Base-by-base conservation (phyloP, 768 basidiomycete species). In the Dendrothele bispora region DNA sequence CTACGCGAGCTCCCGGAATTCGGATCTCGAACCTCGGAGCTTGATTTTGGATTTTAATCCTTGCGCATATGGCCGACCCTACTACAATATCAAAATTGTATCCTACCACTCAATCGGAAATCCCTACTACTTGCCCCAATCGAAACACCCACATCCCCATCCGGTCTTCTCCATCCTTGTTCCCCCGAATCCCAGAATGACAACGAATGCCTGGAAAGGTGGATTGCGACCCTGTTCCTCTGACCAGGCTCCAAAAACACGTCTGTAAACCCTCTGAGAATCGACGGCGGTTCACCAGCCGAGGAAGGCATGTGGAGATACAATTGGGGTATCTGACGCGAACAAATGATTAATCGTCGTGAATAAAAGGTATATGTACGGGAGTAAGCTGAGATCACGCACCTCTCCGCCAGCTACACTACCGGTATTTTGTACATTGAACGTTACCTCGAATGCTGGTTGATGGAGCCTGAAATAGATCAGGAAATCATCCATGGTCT, bases 81-180 rank as follows among this genome's bases (percentile, higher is more conserved):
- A n/a, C n/a, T n/a, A n/a, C n/a, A n/a, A n/a, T n/a, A n/a, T n/a
- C n/a, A n/a, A n/a, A n/a, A n/a, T n/a, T n/a, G n/a, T n/a, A n/a
- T n/a, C n/a, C n/a, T n/a, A n/a, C 84, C 82, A 7, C 55, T 62
- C 63, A 89, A 57, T 51, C 77, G 72, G 10, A 65, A 66, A 62
- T 88, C 78, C 49, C 86, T 69, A 58, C 85, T 87, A 59, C 87
- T 89, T 48, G 80, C 74, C 15, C 88, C 88, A 30, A 90, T 66
- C 5, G 79, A 76, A 43, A 93, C 74, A 15, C 66, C 67, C 57
- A 86, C 83, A 35, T 61, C 72, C 2, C 88, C 90, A 1, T 66
- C 56, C 1, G 91, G 90, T 53, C 77, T 79, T 50, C 71, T 69
- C 90, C 91, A 93, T 3, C 85, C 82, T 63, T 92, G 91, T 20